Base-by-base conservation (phyloP, 108 stramenopile species). In the Skeletonema grethae region DNA sequence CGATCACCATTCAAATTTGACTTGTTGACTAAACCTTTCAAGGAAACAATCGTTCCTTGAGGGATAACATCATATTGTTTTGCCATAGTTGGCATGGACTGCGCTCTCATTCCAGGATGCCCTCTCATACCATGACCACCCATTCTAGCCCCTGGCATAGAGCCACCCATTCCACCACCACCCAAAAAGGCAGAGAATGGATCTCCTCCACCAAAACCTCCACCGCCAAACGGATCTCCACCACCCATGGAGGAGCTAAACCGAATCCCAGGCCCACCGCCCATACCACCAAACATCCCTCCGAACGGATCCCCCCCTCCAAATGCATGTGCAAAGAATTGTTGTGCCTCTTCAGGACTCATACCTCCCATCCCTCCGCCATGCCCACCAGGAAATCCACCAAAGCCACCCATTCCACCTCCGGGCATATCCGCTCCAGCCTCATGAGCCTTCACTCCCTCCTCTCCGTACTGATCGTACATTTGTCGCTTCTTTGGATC, bases 261-360 rank as follows among this genome's bases (percentile, higher is more conserved):
- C 45, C 69, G 66, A 41, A 81, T 76, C 13, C 81, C 65, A 1
- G 66, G 72, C 20, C 75, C 79, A 48, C 88, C 84, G 58, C 85
- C 84, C 76, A 77, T 77, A 25, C 82, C 82, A 35, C 82, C 90
- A 72, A 83, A 77, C 65, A 77, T 73, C 11, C 77, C 84, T 57
- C 93, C 93, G 75, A 94, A 94, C n/a, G 93, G 93, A 86, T 94
- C 93, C 4, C 65, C 84, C 12, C 89, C 88, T 15, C 93, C 93
- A 83, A 95, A 95, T 38, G 91, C 86, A 45, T 78, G 75, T 20
- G 84, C 77, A 68, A 95, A 95, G 48, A 95, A 86, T 55, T 75
- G 69, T 67, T 88, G 67, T 5, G 93, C 93, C 63, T 95, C 93
- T 77, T 89, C 86, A 5, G 75, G 89, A 72, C 86, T 87, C 93